Percentiles rank a stretch among this genome's conserved stretches.
phyloP scores from a whole-genome alignment of 306 rosid species.

The Acacia crassicarpa region DNA sequence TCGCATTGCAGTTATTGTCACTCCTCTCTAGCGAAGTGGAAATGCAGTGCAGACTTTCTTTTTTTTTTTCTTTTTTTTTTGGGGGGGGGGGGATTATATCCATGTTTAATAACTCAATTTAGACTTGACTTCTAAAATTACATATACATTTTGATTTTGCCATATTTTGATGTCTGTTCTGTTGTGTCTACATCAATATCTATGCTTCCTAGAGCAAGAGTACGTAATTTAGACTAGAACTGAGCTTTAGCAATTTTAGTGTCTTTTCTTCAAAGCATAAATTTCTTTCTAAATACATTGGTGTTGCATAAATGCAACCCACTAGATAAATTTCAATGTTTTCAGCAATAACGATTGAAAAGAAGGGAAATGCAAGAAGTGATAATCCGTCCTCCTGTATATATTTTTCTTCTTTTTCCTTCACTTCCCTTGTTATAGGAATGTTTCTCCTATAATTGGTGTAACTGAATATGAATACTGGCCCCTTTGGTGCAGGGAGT shows the following conservation, averaged over 20 bases:
- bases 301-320: background rate
- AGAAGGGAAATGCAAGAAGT: background rate
- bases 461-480: conserved; percentile 22
- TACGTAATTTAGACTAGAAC: background rate
- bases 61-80: no score
- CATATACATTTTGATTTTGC: background rate
- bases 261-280: background rate
- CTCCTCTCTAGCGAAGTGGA: background rate
- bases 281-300: conserved; percentile 1
- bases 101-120: background rate
- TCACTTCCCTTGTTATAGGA: background rate
- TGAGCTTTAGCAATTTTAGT: conserved; percentile 20
- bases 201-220: background rate
- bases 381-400: no score
- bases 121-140: background rate
- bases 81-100: no score
- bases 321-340: background rate
- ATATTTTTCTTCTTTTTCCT: background rate
- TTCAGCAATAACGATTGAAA: background rate
- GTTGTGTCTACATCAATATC: background rate
- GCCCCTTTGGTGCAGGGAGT: conserved; percentile 62
- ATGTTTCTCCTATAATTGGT: background rate
- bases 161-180: background rate
- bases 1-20: background rate
- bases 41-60: background rate